Base-by-base conservation (phyloP, 768 basidiomycete species). In the Rickenella mellea region DNA sequence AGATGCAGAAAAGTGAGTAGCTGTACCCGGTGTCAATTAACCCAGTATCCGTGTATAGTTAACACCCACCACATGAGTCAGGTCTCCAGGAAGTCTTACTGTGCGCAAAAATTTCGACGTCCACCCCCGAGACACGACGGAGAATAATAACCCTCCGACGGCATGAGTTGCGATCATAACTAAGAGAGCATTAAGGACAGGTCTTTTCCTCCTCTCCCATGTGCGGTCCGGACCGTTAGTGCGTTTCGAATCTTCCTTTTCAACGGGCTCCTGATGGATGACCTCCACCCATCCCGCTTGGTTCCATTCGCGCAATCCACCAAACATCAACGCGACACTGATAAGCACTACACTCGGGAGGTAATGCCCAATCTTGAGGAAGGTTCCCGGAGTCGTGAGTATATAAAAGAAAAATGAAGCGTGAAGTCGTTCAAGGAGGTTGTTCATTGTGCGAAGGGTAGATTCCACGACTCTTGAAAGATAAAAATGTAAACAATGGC, bases 381-480 rank as follows among this genome's bases (percentile, higher is more conserved):
- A 96, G 1, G 69, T 72, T 5, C 62, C 66, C 1, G 78, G 69
- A 28, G 66, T 62, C 11, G 83, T 73, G 45, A 90, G 64, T 47
- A 98, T 69, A 64, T 93, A 98, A 66, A 98, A 92, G 68, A 98
- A 97, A 63, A 94, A 93, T 0, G 94, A 98, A 2, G 93, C 93
- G 58, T 99, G 96, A 17, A 98, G 76, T 12, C 96, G 80, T 56
- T 99, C 96, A 15, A 97, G 72, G 5, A 98, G 73, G 56, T 99
- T 99, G 62, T 96, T 97, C 56, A 80, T 76, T 11, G 92, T 87
- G 44, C 93, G 76, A 25, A 96, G 70, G 11, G 85, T 80, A 1
- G 90, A 91, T 63, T 99, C 96, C 27, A 92, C 56, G 33, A 83
- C 72, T 32, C 91, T 93, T 45, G 17, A 31, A 15, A 27, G 22